Evolutionary conservation across 352 stramenopile genomes (phyloP), one percentile per base, ranked within the genome.

Genomic region (Aphanomyces euteiches): DNA sequence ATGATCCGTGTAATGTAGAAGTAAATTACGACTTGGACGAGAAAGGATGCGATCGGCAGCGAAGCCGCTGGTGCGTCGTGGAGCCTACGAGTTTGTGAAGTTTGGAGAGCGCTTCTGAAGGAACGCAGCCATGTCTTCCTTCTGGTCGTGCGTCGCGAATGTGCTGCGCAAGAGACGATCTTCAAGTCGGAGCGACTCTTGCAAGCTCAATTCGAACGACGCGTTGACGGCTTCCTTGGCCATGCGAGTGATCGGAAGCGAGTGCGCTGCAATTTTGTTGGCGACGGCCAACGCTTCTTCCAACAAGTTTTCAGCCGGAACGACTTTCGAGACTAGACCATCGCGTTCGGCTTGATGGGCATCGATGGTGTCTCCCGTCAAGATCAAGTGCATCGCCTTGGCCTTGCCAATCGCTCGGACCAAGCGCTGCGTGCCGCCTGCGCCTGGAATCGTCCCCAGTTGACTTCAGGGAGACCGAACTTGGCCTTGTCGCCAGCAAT

Each of bases 381-480:
- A 85, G 56, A 98, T 88, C 92, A 99, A 98, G 75, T 99, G 90
- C 97, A 99, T 99, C 47, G 94, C 94, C 80, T 99, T 99, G 41
- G 93, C 90, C 85, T 99, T 99, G 72, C 97, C 97, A 64, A 99
- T 88, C 1, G 96, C 95, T 45, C 96, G 90, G 73, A 98, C 97
- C 39, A 99, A 83, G 47, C 97, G 82, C 85, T 99, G 97, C 0
- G 97, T 99, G 48, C 97, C 97, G 60, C 97, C 97, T 61, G 83
- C 89, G 74, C 95, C 93, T 17, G 97, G 96, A 72, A 99, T 99
- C 40, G 98, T 97, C 47, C 97, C 97, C 15, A 99, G 85, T 67
- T 98, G 76, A 99, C 99, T 86, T 99, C 97, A 1, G 97, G 97
- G 79, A 99, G 97, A 37, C 96, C 97, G 77, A 99, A 99, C 79